phyloP scores from a whole-genome alignment of 331 rosid species.

The Dryas integrifolia region DNA sequence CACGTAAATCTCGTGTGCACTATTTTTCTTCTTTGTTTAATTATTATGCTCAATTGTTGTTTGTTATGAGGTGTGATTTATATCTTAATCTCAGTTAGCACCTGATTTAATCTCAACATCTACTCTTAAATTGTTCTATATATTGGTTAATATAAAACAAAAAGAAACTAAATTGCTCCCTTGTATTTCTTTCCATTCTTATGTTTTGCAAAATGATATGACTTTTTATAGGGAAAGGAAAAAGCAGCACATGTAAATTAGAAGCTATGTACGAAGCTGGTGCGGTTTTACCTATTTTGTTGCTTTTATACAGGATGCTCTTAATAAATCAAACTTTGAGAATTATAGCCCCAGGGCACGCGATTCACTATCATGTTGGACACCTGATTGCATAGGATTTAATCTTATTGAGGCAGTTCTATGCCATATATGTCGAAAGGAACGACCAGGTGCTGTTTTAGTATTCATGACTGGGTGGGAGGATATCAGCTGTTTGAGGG shows the following conservation, averaged over 20 bases:
- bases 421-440: conserved; percentile 96
- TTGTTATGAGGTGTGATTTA: not conserved
- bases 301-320: conserved; percentile 68
- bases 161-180: not conserved
- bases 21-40: too few relatives aligned
- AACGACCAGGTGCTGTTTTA: conserved; percentile 88
- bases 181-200: conserved; percentile 5
- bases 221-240: not conserved
- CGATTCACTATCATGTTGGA: conserved; percentile 81
- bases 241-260: not conserved
- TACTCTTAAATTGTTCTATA: not conserved
- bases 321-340: conserved; percentile 73
- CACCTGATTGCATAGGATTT: conserved; percentile 88
- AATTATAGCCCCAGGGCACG: conserved; percentile 76
- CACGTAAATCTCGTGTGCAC: too few relatives aligned
- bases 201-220: not conserved
- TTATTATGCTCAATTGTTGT: not conserved
- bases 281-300: conserved; percentile 23
- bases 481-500: conserved; percentile 89
- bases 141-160: not conserved
- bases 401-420: conserved; percentile 94
- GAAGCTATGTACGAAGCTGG: conserved; percentile 9
- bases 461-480: conserved; percentile 99
- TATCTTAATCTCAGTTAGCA: not conserved
- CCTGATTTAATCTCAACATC: not conserved